Conservation (phyloP, 2,329 filamentous ascomycete genomes). For the Bipolaris bicolor region DNA sequence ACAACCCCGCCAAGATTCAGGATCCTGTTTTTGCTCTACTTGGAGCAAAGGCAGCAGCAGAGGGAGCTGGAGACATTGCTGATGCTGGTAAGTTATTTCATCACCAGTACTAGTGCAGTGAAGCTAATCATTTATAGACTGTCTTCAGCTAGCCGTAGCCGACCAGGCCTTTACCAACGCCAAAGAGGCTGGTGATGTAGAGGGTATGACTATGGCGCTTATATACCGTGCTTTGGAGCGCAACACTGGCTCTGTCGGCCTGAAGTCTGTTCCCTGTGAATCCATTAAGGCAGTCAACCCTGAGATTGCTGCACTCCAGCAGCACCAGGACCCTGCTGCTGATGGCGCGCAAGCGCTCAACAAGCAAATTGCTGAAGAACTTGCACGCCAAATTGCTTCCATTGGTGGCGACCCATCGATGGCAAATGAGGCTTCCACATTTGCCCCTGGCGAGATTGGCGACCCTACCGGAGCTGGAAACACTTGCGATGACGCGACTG, state of each 20-base stretch:
- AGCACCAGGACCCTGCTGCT: slow-evolving; percentile 72
- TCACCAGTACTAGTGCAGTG: background rate
- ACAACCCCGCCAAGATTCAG: slow-evolving; percentile 58
- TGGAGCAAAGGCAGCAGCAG: slow-evolving; percentile 58
- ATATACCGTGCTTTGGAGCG: slow-evolving; percentile 63
- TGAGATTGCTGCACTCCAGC: slow-evolving; percentile 67
- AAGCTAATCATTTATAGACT: slow-evolving; percentile 50
- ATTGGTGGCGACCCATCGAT: slow-evolving; percentile 68
- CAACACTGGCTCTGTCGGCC: slow-evolving; percentile 65
- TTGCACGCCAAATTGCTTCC: slow-evolving; percentile 65
- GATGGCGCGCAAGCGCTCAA: slow-evolving; percentile 62
- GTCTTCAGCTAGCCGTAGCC: slow-evolving; percentile 64
- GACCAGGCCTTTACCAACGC: slow-evolving; percentile 67
- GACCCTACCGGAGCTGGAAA: slow-evolving; percentile 60
- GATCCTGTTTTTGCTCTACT: slow-evolving; percentile 61
- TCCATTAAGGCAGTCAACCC: slow-evolving; percentile 64
- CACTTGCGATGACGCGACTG: slow-evolving; percentile 57
- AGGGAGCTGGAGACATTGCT: slow-evolving; percentile 56
- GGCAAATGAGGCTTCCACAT: slow-evolving; percentile 68
- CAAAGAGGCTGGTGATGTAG: slow-evolving; percentile 59
- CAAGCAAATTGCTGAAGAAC: slow-evolving; percentile 65
- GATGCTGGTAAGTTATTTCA: slow-evolving; percentile 49
- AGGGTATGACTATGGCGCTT: slow-evolving; percentile 62
- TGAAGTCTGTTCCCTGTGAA: slow-evolving; percentile 63
- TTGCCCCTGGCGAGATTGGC: slow-evolving; percentile 64